These are phyloP conservation scores for Schwanniomyces etchellsii DNA, from an alignment of 1,139 yeast species.

Conservation along the genomic window DNA sequence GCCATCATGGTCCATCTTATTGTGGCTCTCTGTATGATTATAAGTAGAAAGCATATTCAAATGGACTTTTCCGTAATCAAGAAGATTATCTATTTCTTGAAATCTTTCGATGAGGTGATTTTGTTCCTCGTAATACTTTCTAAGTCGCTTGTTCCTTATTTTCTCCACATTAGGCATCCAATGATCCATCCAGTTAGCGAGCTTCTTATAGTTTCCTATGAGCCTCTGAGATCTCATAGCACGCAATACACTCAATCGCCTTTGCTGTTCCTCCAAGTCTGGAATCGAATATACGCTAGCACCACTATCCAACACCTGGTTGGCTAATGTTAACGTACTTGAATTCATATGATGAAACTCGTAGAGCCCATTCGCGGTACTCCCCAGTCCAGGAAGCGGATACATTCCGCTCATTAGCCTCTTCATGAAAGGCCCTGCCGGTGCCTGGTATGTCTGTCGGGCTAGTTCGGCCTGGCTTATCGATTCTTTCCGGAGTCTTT, in stretches of 20 bases:
- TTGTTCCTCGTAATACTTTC: conserved; percentile 43
- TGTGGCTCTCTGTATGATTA: conserved; percentile 19
- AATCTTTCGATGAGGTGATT: conserved; percentile 48
- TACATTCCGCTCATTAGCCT: background rate
- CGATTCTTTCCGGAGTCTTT: background rate
- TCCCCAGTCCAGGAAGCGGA: too few relatives aligned
- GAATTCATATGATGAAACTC: conserved; percentile 4
- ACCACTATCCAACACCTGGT: conserved; percentile 10
- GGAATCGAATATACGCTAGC: conserved; percentile 13
- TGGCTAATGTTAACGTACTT: conserved; percentile 6
- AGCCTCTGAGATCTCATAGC: conserved; percentile 44
- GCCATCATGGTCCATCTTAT: conserved; percentile 19
- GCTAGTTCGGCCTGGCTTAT: background rate
- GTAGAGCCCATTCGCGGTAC: background rate
- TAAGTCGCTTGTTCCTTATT: conserved; percentile 18
- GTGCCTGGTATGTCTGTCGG: background rate
- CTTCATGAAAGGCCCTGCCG: background rate
- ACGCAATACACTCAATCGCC: conserved; percentile 16
- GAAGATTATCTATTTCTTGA: conserved; percentile 53
- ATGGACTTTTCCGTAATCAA: conserved; percentile 67
- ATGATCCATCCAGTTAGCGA: conserved; percentile 45
- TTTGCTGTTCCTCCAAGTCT: conserved; percentile 19
- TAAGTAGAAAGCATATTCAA: conserved; percentile 60
- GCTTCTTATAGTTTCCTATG: conserved; percentile 46
- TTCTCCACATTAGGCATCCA: conserved; percentile 16